Evolutionary conservation across 2,329 filamentous ascomycete species (phyloP).

Genomic region (Bretziella fagacearum): DNA sequence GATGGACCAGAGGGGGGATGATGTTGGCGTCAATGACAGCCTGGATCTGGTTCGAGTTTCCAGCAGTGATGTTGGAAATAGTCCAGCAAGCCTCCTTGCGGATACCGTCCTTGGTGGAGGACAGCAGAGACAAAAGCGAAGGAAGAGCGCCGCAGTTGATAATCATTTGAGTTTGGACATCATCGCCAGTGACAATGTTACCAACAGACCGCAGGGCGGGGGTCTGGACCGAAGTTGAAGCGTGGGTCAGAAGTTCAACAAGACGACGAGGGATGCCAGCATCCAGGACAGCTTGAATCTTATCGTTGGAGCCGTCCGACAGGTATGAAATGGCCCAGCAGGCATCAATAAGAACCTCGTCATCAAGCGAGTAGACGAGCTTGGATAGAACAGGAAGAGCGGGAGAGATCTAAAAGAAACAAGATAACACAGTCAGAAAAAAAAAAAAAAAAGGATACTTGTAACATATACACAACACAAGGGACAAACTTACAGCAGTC

Average conservation of each 20-base stretch:
- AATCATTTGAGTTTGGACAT: slow-evolving; percentile 97
- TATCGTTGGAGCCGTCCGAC: slow-evolving; percentile 94
- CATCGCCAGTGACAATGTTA: slow-evolving; percentile 97
- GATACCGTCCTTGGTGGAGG: slow-evolving; percentile 96
- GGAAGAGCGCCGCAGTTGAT: slow-evolving; percentile 94
- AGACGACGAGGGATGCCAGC: slow-evolving; percentile 91
- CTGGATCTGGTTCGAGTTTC: slow-evolving; percentile 96
- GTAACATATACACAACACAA: too few relatives aligned
- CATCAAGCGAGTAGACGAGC: slow-evolving; percentile 94
- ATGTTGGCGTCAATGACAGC: slow-evolving; percentile 93
- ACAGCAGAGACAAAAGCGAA: slow-evolving; percentile 80
- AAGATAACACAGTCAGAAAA: not conserved
- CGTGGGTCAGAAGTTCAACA: slow-evolving; percentile 94
- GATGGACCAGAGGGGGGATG: slow-evolving; percentile 86
- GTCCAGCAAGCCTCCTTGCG: slow-evolving; percentile 99
- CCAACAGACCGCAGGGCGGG: slow-evolving; percentile 92
- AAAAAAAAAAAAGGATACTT: slow-evolving; percentile 1
- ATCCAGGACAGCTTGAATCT: slow-evolving; percentile 98
- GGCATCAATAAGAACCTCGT: slow-evolving; percentile 94
- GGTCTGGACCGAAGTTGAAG: slow-evolving; percentile 94
- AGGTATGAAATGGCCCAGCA: slow-evolving; percentile 99
- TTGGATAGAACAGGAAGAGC: slow-evolving; percentile 91
- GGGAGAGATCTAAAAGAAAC: slow-evolving; percentile 58
- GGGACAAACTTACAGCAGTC: slow-evolving; percentile 74
- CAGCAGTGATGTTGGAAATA: slow-evolving; percentile 96